Evolutionary conservation across 805 yeast species (phyloP).

Genomic region (Vanderwaltozyma polyspora): DNA sequence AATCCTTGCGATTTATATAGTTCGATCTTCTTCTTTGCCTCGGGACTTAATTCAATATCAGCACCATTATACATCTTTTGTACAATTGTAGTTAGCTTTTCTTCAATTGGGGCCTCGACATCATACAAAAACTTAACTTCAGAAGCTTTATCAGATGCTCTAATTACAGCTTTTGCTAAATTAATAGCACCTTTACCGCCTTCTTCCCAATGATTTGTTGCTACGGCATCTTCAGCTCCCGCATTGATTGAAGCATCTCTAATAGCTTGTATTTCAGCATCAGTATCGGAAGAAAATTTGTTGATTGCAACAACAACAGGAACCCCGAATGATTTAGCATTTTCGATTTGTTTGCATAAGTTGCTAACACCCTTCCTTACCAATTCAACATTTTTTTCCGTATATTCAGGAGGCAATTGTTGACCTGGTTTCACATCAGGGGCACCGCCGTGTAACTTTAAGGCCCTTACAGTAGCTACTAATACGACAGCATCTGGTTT

Average conservation of each 20-base stretch:
- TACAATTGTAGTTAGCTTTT: constrained; percentile 70
- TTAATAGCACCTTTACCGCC: constrained; percentile 88
- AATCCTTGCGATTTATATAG: constrained; percentile 80
- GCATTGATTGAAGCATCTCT: constrained; percentile 72
- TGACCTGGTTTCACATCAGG: constrained; percentile 94
- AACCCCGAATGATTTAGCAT: constrained; percentile 72
- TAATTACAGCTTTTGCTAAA: constrained; percentile 73
- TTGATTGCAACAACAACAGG: constrained; percentile 95
- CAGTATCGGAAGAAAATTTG: constrained; percentile 73
- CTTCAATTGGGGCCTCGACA: constrained; percentile 60
- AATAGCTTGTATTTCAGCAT: constrained; percentile 67
- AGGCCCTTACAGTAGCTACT: constrained; percentile 94
- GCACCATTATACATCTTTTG: constrained; percentile 88
- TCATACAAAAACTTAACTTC: constrained; percentile 59
- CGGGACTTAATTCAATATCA: constrained; percentile 67
- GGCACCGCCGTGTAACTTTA: constrained; percentile 94
- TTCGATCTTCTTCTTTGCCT: constrained; percentile 72
- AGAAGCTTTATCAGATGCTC: constrained; percentile 44
- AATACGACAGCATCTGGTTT: constrained; percentile 83
- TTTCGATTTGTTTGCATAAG: constrained; percentile 79
- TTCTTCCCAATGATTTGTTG: constrained; percentile 88
- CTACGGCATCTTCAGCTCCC: constrained; percentile 89
- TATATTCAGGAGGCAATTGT: constrained; percentile 71
- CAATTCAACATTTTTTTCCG: constrained; percentile 68
- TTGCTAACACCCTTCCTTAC: constrained; percentile 75